Conservation (phyloP, 495 filamentous ascomycete species). For the Tetracladium setigerum region DNA sequence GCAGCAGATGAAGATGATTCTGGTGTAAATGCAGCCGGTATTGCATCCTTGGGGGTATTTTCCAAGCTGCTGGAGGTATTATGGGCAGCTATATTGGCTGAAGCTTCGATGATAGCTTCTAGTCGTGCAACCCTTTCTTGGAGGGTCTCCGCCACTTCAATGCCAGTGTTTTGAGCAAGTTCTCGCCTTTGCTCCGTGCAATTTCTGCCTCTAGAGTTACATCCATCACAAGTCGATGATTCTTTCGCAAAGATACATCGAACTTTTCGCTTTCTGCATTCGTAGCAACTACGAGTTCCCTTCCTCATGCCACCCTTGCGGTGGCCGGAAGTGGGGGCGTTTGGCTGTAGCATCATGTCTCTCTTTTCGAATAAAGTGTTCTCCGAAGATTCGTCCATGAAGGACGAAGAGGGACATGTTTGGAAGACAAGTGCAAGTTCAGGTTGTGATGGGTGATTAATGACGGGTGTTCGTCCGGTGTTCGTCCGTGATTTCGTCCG, state of each 20-base stretch:
- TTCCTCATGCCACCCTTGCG: constrained; percentile 29
- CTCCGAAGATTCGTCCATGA: too few relatives aligned
- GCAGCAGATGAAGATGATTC: background rate
- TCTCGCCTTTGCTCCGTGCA: constrained; percentile 1
- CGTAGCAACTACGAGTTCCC: constrained; percentile 44
- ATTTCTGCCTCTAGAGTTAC: background rate
- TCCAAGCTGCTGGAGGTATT: too few relatives aligned
- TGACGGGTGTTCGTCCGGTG: too few relatives aligned
- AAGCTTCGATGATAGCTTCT: constrained; percentile 3
- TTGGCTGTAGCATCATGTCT: background rate
- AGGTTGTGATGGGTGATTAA: too few relatives aligned
- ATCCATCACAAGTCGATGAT: background rate
- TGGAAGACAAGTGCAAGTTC: too few relatives aligned
- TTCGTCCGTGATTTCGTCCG: too few relatives aligned
- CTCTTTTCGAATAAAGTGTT: too few relatives aligned
- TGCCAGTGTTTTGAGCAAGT: background rate
- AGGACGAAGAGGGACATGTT: too few relatives aligned
- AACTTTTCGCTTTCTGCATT: constrained; percentile 43
- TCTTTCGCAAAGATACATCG: constrained; percentile 33
- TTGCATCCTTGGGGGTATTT: too few relatives aligned
- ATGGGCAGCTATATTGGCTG: background rate
- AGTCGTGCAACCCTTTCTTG: background rate
- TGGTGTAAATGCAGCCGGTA: too few relatives aligned
- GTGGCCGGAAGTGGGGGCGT: constrained; percentile 5
- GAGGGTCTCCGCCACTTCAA: background rate